These are phyloP conservation scores for Eimeria necatrix DNA, from an alignment of 169 alveolate genomes.

Conservation along the genomic window DNA sequence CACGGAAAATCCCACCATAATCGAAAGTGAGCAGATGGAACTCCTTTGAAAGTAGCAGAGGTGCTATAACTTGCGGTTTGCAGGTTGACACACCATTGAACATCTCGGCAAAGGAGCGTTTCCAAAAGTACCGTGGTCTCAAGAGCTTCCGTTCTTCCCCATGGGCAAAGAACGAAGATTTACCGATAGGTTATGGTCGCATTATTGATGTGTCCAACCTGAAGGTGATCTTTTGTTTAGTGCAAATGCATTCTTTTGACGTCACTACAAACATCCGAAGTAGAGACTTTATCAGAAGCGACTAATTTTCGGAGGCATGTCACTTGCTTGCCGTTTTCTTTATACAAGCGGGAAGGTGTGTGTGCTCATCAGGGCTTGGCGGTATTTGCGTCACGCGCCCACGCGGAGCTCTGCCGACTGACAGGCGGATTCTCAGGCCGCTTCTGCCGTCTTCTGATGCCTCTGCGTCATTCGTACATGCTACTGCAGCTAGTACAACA, in stretches of 20 bases:
- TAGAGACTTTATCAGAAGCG: too few species aligned
- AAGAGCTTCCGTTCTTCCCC: conserved; percentile 85
- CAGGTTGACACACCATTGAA: conserved; percentile 83
- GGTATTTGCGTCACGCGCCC: conserved; percentile 53
- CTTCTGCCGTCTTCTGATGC: conserved; percentile 75
- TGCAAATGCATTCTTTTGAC: neutral
- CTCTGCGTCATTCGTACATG: conserved; percentile 77
- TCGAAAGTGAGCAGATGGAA: neutral
- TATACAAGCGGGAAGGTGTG: neutral
- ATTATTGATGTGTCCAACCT: conserved; percentile 82
- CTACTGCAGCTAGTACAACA: conserved; percentile 49
- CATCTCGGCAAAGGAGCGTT: conserved; percentile 80
- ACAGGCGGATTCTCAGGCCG: conserved; percentile 71
- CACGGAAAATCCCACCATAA: neutral
- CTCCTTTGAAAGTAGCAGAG: neutral
- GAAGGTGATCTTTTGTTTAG: conserved; percentile 36
- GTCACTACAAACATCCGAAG: neutral
- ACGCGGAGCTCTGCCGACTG: conserved; percentile 47
- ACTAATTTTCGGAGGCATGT: neutral
- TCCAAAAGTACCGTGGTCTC: conserved; percentile 87
- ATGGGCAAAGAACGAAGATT: conserved; percentile 86
- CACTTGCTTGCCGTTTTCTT: neutral
- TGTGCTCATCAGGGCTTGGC: conserved; percentile 70
- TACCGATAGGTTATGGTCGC: conserved; percentile 85
- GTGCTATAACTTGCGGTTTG: neutral